Evolutionary conservation across 139 green algal genomes (phyloP), one percentile per base, ranked within the genome.

Genomic region (Chlamydomonas incerta): DNA sequence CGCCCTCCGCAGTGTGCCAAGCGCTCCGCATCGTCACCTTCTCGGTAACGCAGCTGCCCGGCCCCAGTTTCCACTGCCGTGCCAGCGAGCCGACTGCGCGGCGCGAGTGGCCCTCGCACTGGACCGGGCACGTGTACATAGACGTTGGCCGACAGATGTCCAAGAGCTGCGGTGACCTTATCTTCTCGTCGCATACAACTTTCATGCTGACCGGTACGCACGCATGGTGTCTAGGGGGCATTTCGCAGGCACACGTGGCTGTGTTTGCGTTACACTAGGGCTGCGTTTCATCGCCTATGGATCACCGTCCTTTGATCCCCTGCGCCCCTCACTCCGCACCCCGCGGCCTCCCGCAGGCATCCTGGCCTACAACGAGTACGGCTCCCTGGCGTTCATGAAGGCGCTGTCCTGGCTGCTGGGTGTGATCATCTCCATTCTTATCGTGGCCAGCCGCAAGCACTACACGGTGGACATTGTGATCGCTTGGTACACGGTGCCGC

Each of bases 401-500:
- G 89, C 80, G 9, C 77, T 95, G 26, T 90, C 87, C 0, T 95
- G 92, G 92, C 28, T 87, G 14, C 33, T 85, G 13, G 87, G 83
- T 24, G 76, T 74, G 0, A 58, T 92, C 31, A 82, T 98, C 72
- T 93, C 88, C 9, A 57, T 96, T 9, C 94, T 98, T 58, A 99
- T 99, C 70, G 88, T 99, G 1, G 95, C 96, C 13, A 96, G 93
- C 26, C 90, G 94, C 46, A 99, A 99, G 92, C 96, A 98, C 91
- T 98, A 98, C 90, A 95, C 91, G 2, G 94, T 96, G 35, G 95
- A 97, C 81, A 91, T 97, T 18, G 80, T 95, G 21, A 90, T 96
- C 4, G 93, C 93, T 26, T 96, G 92, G 92, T 98, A 98, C 82
- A 96, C 93, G 14, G 85, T 89, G 94, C 96, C 96, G 1, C 90